Evolutionary conservation across 73 alveolate genomes (phyloP), one percentile per base, ranked within the genome.

Genomic region (Paraurostyla sp.): DNA sequence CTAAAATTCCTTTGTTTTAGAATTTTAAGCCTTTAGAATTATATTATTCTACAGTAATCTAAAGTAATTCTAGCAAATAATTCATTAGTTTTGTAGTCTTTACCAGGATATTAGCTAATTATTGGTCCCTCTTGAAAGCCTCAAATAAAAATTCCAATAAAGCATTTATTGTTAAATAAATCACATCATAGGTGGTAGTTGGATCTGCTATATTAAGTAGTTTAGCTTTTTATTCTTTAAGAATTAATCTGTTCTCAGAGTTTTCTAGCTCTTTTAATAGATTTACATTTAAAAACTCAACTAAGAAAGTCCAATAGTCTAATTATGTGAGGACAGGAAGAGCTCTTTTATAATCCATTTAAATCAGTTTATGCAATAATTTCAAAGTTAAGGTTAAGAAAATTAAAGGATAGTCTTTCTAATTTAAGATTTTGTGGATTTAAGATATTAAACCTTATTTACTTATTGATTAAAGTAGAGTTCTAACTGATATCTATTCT

Each of bases 231-330:
- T 20, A 0, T 6, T 54, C 71, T 58, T 57, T 29, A 0, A 81
- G 22, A 25, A 35, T 81, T 27, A 81, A 23, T 46, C 91, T 56
- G 71, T 52, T 56, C 41, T 81, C 91, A 40, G 9, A 6, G 0
- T 4, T 0, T 23, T 81, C 83, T 18, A 81, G 18, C 35, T 58
- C 91, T 56, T 52, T 27, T 16, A 81, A 38, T 16, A 15, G 3
- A 6, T 58, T 4, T 4, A 58, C 6, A 35, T 69, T 20, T 35
- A 85, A 13, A 11, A 60, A 85, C 0, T 85, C 92, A 22, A 85
- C 92, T 4, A 85, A 50, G 50, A 68, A 69, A 15, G 92, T 85
- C 92, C 92, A 85, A 38, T 45, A 85, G 41, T 85, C 92, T 2
- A 85, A 58, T 41, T 69, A 42, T 43, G 92, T 85, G 29, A 85